A percentile compares a stretch with the other conserved stretches of the same genome.
Conservation (phyloP, 306 rosid species). For the Crotalaria pallida region DNA sequence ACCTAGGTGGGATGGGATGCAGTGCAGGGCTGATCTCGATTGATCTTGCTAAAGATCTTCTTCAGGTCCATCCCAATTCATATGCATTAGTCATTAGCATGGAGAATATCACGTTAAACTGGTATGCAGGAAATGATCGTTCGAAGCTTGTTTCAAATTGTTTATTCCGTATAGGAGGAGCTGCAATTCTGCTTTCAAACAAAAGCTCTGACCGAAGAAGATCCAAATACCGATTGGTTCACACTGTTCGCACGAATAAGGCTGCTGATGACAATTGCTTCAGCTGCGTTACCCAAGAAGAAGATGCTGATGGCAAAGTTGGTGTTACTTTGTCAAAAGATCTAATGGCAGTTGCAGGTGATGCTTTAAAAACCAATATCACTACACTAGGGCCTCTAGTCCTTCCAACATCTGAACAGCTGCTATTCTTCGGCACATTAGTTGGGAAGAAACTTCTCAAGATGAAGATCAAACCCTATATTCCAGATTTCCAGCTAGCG, state of each 20-base stretch:
- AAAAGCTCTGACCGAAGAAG: slow-evolving; percentile 57
- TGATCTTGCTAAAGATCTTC: slow-evolving; percentile 83
- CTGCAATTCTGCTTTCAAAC: slow-evolving; percentile 76
- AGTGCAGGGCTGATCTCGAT: slow-evolving; percentile 79
- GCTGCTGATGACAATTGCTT: slow-evolving; percentile 77
- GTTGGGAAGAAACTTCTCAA: slow-evolving; percentile 70
- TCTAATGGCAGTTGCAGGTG: slow-evolving; percentile 85
- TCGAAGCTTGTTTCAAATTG: slow-evolving; percentile 85
- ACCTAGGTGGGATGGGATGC: slow-evolving; percentile 91
- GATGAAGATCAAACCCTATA: slow-evolving; percentile 80
- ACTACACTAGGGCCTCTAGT: slow-evolving; percentile 83
- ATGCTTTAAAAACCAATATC: slow-evolving; percentile 79
- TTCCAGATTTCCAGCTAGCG: slow-evolving; percentile 82
- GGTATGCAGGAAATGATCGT: slow-evolving; percentile 80
- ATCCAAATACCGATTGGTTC: slow-evolving; percentile 60
- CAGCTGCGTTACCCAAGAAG: slow-evolving; percentile 74
- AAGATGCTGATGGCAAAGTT: slow-evolving; percentile 59
- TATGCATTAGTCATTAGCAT: slow-evolving; percentile 75
- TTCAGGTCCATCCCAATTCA: slow-evolving; percentile 82
- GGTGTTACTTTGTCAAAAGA: slow-evolving; percentile 85
- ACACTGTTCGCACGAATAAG: slow-evolving; percentile 78
- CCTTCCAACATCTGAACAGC: slow-evolving; percentile 75
- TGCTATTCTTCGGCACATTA: slow-evolving; percentile 62
- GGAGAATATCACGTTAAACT: slow-evolving; percentile 83
- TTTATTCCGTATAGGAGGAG: slow-evolving; percentile 85